phyloP scores from a whole-genome alignment of 805 yeast genomes.

The Kuraishia borneana region DNA sequence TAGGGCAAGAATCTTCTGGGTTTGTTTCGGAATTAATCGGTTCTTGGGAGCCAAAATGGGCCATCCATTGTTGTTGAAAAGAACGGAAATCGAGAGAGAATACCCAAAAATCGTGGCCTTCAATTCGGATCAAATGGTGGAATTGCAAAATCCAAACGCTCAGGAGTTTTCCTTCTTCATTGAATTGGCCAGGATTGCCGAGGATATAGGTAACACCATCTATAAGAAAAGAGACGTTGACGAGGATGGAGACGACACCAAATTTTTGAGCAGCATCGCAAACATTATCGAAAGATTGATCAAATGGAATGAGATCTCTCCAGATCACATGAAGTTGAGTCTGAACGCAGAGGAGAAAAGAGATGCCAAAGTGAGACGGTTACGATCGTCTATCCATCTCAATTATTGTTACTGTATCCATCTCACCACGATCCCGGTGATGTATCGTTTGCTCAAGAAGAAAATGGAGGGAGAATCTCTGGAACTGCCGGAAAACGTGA shows the following conservation, averaged over 20 bases:
- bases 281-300: conserved; percentile 12
- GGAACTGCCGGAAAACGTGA: conserved; percentile 5
- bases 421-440: conserved; percentile 15
- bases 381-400: conserved; percentile 14
- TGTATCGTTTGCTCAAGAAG: conserved; percentile 13
- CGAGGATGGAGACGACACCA: background rate
- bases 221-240: conserved; percentile 3
- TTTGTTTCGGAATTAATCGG: conserved; percentile 13
- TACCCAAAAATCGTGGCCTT: conserved; percentile 9
- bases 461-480: conserved; percentile 3
- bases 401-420: conserved; percentile 16
- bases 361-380: conserved; percentile 8
- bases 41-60: conserved; percentile 16
- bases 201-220: conserved; percentile 12
- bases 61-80: conserved; percentile 8
- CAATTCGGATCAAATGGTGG: conserved; percentile 1
- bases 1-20: conserved; percentile 13
- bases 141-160: background rate
- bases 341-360: conserved; percentile 2
- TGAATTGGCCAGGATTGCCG: conserved; percentile 10
- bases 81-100: conserved; percentile 8
- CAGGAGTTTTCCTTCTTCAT: conserved; percentile 11
- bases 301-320: conserved; percentile 12
- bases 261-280: conserved; percentile 4
- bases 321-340: conserved; percentile 8